A percentile compares a stretch with the other conserved stretches of the same genome.
phyloP scores from a whole-genome alignment of 257 asterid species.

The Nyctanthes arbortristis region DNA sequence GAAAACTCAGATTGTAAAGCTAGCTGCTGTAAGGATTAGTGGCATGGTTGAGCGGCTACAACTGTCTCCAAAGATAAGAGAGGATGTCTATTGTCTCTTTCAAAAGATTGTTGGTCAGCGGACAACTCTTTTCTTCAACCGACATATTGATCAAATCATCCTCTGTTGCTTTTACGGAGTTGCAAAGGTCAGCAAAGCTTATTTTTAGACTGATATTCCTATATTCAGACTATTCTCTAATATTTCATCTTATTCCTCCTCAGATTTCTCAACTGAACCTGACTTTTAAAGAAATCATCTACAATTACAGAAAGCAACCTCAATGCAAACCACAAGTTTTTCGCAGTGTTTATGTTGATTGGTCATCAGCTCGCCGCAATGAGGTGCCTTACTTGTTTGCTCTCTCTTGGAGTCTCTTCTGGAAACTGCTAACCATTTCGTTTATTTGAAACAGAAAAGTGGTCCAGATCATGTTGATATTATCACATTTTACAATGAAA shows the following conservation, averaged over 20 bases:
- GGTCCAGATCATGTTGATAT: constrained; percentile 89
- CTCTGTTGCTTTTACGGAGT: constrained; percentile 98
- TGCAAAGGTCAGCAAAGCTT: constrained; percentile 67
- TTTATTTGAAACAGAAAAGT: constrained; percentile 59
- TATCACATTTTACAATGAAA: constrained; percentile 88
- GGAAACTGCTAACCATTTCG: constrained; percentile 21
- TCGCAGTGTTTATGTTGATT: constrained; percentile 59
- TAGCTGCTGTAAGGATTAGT: constrained; percentile 97
- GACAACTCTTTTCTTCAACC: constrained; percentile 74
- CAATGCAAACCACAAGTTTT: constrained; percentile 72
- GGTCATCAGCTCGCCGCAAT: constrained; percentile 46
- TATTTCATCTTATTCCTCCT: constrained; percentile 24
- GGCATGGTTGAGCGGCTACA: constrained; percentile 98
- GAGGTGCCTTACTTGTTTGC: constrained; percentile 47
- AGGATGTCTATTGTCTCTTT: constrained; percentile 80
- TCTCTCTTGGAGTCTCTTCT: constrained; percentile 7
- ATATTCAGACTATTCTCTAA: constrained; percentile 17
- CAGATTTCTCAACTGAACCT: constrained; percentile 78
- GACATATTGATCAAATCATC: constrained; percentile 94
- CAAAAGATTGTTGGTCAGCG: constrained; percentile 81
- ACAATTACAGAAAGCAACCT: constrained; percentile 70
- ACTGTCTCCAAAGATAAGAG: constrained; percentile 82
- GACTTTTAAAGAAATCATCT: constrained; percentile 62
- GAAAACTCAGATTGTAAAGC: constrained; percentile 63
- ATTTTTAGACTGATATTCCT: constrained; percentile 19